These are phyloP conservation scores for Hericium rajendrae DNA, from an alignment of 768 basidiomycete genomes.

Conservation along the genomic window DNA sequence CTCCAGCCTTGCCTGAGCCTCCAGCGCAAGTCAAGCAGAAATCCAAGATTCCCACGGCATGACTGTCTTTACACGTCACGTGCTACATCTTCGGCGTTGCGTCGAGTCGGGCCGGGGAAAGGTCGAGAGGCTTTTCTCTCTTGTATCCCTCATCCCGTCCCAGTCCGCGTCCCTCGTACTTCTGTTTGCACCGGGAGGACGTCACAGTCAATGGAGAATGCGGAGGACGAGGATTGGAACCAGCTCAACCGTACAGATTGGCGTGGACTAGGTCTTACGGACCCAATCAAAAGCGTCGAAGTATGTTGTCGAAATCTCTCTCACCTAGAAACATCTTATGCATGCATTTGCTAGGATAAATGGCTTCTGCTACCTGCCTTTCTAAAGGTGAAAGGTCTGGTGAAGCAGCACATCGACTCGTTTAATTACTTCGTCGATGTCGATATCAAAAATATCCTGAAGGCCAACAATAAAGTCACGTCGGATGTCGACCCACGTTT, in stretches of 20 bases:
- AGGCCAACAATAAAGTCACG: constrained; percentile 86
- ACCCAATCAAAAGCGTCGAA: constrained; percentile 86
- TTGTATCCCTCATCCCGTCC: neutral
- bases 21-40: neutral
- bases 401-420: constrained; percentile 98
- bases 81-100: neutral
- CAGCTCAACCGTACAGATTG: constrained; percentile 46
- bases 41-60: neutral
- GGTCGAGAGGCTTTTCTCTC: neutral
- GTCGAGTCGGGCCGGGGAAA: neutral
- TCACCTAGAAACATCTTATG: neutral
- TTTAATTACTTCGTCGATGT: constrained; percentile 98
- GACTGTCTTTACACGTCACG: neutral
- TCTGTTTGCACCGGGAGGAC: neutral
- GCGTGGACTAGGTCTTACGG: constrained; percentile 74
- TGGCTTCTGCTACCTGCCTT: constrained; percentile 97
- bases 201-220: neutral
- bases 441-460: constrained; percentile 94
- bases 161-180: neutral
- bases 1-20: no score
- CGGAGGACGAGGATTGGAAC: constrained; percentile 48
- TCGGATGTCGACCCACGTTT: constrained; percentile 96
- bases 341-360: constrained; percentile 66
- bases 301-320: constrained; percentile 33
- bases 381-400: constrained; percentile 93